phyloP scores from a whole-genome alignment of 495 filamentous ascomycete genomes.

The Aspergillus heteromorphus region DNA sequence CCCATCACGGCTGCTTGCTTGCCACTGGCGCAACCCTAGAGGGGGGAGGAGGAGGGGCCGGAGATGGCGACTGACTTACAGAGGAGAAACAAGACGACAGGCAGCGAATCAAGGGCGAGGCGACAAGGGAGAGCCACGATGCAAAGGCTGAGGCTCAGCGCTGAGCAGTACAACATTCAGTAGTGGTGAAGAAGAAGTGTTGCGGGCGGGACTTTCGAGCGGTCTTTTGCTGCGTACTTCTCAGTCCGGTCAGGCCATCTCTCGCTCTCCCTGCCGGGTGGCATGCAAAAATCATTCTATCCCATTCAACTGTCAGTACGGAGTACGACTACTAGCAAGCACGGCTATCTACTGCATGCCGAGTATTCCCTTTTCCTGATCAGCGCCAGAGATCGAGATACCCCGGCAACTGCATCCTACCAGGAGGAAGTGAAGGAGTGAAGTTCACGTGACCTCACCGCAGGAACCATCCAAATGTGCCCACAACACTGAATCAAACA shows the following conservation, averaged over 20 bases:
- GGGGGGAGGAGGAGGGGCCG: neutral
- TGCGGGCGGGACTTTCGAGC: neutral
- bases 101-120: neutral
- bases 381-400: too few species aligned
- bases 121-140: neutral
- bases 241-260: slow-evolving; percentile 5
- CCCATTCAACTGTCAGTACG: neutral
- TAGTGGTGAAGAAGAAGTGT: neutral
- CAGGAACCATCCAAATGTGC: too few species aligned
- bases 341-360: too few species aligned
- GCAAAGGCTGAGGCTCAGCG: neutral
- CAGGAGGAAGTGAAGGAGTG: too few species aligned
- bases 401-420: too few species aligned
- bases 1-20: neutral
- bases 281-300: neutral
- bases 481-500: too few species aligned
- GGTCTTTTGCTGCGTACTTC: slow-evolving; percentile 3
- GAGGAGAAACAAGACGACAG: neutral
- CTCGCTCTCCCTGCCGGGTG: neutral
- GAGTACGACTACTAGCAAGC: too few species aligned
- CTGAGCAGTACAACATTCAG: neutral
- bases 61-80: neutral
- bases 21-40: neutral
- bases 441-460: too few species aligned
- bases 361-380: too few species aligned